Percentiles rank a stretch among this genome's conserved stretches.
phyloP scores from a whole-genome alignment of 2,329 filamentous ascomycete species.

The Paecilomyces dactylethromorphus region DNA sequence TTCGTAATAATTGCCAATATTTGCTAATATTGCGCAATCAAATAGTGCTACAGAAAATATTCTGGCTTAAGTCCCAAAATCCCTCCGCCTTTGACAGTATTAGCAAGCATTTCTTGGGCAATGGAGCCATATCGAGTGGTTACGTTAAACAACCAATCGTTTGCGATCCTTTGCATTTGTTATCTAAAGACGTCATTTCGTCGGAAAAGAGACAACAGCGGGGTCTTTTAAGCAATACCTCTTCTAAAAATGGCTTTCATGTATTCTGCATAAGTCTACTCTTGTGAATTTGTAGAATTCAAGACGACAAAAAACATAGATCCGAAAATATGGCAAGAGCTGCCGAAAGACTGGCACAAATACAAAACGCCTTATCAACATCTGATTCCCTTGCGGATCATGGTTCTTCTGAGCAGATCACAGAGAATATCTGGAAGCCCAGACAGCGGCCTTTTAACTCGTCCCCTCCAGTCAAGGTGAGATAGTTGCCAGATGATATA shows the following conservation, averaged over 20 bases:
- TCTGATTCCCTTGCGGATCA: neutral
- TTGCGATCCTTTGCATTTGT: neutral
- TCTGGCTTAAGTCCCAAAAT: no score
- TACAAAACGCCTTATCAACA: slow-evolving; percentile 4
- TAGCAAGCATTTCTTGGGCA: no score
- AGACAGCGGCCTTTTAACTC: slow-evolving; percentile 7
- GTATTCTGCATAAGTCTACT: no score
- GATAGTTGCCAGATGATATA: no score
- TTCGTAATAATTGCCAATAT: no score
- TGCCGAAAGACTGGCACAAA: slow-evolving; percentile 5
- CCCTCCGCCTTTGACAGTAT: no score
- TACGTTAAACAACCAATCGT: neutral
- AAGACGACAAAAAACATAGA: neutral
- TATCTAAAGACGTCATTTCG: slow-evolving; percentile 1
- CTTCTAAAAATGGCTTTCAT: no score
- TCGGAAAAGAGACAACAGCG: neutral
- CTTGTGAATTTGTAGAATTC: slow-evolving; percentile 1
- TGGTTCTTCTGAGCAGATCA: neutral
- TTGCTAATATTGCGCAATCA: no score
- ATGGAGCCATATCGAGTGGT: no score
- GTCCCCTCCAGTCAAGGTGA: slow-evolving; percentile 7
- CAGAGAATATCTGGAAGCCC: slow-evolving; percentile 5
- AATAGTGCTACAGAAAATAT: no score
- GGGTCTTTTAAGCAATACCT: neutral
- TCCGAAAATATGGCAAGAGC: slow-evolving; percentile 3